Conservation (phyloP, 2,329 filamentous ascomycete species). For the Penicillium olsonii region DNA sequence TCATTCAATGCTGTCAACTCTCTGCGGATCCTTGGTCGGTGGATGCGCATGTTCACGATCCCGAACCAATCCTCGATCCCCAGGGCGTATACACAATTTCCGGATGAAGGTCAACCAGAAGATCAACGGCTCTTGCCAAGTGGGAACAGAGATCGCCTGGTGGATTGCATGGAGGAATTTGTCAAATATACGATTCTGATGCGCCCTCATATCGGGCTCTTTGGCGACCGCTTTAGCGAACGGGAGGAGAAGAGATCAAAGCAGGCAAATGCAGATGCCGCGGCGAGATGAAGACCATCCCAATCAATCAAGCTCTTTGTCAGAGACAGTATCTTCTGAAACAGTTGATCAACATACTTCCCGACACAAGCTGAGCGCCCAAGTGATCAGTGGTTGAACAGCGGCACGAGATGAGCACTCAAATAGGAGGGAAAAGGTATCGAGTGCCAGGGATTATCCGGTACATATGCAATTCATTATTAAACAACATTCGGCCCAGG, state of each 20-base stretch:
- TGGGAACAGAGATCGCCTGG: conserved; percentile 60
- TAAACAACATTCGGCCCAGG: neutral
- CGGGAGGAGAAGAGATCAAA: conserved; percentile 38
- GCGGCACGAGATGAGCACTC: no score
- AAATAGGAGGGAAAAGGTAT: no score
- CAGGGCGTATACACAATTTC: conserved; percentile 64
- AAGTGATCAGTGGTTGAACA: no score
- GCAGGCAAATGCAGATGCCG: conserved; percentile 5
- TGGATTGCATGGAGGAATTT: conserved; percentile 71
- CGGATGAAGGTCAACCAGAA: conserved; percentile 48
- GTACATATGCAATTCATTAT: neutral
- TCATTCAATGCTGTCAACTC: conserved; percentile 69
- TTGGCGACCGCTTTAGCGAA: conserved; percentile 65
- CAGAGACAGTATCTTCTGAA: no score
- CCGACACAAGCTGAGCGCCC: no score
- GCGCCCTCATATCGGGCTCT: conserved; percentile 61
- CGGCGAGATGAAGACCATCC: no score
- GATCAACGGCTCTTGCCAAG: conserved; percentile 57
- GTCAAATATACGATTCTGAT: conserved; percentile 69
- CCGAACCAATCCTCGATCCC: conserved; percentile 68
- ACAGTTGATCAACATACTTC: no score
- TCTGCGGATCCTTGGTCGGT: conserved; percentile 65
- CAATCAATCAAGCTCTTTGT: no score
- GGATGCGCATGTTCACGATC: conserved; percentile 71
- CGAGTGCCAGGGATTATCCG: no score